Conservation (phyloP, 2,329 filamentous ascomycete genomes). For the Apiospora marii region DNA sequence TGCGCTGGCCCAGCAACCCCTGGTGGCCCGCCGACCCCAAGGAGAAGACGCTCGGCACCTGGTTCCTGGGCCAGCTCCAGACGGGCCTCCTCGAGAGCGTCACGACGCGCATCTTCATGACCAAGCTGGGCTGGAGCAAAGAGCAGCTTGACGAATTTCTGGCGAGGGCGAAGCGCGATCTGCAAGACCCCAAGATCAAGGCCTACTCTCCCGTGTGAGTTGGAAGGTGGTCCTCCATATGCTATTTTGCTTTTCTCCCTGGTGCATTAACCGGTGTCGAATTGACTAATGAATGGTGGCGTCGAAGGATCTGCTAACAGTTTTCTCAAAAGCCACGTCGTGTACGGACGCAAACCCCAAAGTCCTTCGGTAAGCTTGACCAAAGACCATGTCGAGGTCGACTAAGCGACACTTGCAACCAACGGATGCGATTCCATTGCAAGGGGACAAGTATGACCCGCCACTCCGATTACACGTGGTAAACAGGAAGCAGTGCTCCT, state of each 20-base stretch:
- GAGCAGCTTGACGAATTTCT: slow-evolving; percentile 31
- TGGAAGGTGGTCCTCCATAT: not conserved
- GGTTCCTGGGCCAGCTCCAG: slow-evolving; percentile 24
- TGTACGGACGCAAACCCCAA: slow-evolving; percentile 25
- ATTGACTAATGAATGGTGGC: not conserved
- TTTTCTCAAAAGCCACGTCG: slow-evolving; percentile 3
- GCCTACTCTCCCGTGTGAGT: slow-evolving; percentile 30
- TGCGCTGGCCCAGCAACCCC: slow-evolving; percentile 33
- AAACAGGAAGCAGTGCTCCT: not conserved
- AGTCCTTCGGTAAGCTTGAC: not conserved
- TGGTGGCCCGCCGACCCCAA: slow-evolving; percentile 35
- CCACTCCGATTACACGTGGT: not conserved
- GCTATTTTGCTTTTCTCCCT: not conserved
- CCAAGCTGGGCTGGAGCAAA: slow-evolving; percentile 30
- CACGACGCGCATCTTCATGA: slow-evolving; percentile 32
- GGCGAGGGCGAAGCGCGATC: slow-evolving; percentile 29
- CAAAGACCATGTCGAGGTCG: not conserved
- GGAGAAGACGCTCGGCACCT: slow-evolving; percentile 34
- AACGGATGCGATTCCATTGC: not conserved
- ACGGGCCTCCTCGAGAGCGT: slow-evolving; percentile 30
- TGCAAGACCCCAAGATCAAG: slow-evolving; percentile 31
- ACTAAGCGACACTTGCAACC: not conserved
- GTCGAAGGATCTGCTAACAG: not conserved
- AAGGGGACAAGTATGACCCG: not conserved
- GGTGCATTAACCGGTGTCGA: not conserved